These are phyloP conservation scores for Yamadazyma mexicana DNA, from an alignment of 1,139 yeast species.

Conservation along the genomic window DNA sequence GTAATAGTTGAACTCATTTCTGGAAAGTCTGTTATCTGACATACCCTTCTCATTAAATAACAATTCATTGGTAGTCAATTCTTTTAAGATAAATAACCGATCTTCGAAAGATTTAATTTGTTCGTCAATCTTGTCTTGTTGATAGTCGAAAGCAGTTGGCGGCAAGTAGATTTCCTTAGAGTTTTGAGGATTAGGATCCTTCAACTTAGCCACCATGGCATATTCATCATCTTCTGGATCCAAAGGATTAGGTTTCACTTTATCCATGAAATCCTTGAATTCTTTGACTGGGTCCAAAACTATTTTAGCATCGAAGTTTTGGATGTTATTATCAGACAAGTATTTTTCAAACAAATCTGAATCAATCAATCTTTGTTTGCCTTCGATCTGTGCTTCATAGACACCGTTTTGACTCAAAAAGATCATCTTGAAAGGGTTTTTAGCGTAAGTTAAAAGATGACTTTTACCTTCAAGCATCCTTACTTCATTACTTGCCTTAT, in stretches of 20 bases:
- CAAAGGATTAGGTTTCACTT: slow-evolving; percentile 19
- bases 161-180: slow-evolving; percentile 22
- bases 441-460: slow-evolving; percentile 41
- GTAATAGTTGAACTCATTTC: slow-evolving; percentile 25
- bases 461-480: slow-evolving; percentile 41
- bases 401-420: slow-evolving; percentile 40
- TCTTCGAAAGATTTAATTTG: slow-evolving; percentile 23
- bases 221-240: slow-evolving; percentile 21
- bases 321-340: slow-evolving; percentile 18
- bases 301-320: slow-evolving; percentile 16
- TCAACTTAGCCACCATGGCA: slow-evolving; percentile 22
- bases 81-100: slow-evolving; percentile 11
- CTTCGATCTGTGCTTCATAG: slow-evolving; percentile 28
- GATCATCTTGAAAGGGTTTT: slow-evolving; percentile 41
- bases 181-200: slow-evolving; percentile 14
- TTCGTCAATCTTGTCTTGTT: slow-evolving; percentile 17
- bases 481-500: slow-evolving; percentile 26
- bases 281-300: slow-evolving; percentile 23
- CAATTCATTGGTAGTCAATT: slow-evolving; percentile 21
- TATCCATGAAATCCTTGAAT: slow-evolving; percentile 16
- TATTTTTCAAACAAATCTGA: slow-evolving; percentile 24
- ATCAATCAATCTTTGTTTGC: slow-evolving; percentile 21
- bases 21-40: slow-evolving; percentile 15
- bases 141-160: slow-evolving; percentile 23
- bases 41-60: slow-evolving; percentile 19